Evolutionary conservation across 2,329 filamentous ascomycete genomes (phyloP).

Genomic region (Neonectria hederae): DNA sequence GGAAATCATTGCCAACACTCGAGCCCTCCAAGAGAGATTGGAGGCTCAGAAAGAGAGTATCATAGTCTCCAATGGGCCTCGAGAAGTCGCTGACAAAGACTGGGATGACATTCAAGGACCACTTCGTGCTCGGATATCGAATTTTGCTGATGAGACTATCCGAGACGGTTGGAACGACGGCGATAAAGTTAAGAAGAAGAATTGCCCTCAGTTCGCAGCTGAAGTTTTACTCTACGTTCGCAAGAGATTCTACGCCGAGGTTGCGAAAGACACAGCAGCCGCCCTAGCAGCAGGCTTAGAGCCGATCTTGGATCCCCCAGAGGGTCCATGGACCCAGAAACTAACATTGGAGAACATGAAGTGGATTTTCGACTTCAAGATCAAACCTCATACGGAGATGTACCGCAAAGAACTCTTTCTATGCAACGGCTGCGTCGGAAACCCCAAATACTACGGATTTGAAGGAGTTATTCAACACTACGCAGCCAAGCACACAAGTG

Average conservation of each 20-base stretch:
- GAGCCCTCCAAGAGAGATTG: slow-evolving; percentile 47
- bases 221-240: slow-evolving; percentile 76
- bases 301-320: slow-evolving; percentile 57
- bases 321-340: slow-evolving; percentile 66
- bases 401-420: slow-evolving; percentile 78
- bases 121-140: slow-evolving; percentile 70
- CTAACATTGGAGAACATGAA: slow-evolving; percentile 87
- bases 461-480: slow-evolving; percentile 85
- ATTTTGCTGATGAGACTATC: slow-evolving; percentile 77
- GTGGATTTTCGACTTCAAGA: slow-evolving; percentile 81
- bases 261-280: slow-evolving; percentile 62
- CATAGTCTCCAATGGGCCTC: slow-evolving; percentile 22
- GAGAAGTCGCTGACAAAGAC: slow-evolving; percentile 71
- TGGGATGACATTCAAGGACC: slow-evolving; percentile 78
- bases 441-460: slow-evolving; percentile 75
- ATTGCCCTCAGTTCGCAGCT: slow-evolving; percentile 73
- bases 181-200: slow-evolving; percentile 69
- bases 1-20: slow-evolving; percentile 46
- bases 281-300: slow-evolving; percentile 56
- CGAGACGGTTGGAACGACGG: slow-evolving; percentile 71
- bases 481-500: slow-evolving; percentile 80
- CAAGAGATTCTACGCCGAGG: slow-evolving; percentile 70
- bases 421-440: slow-evolving; percentile 74
- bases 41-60: slow-evolving; percentile 1
- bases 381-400: slow-evolving; percentile 74